Base-by-base conservation (phyloP, 331 rosid genomes). In the Quercus phellos region DNA sequence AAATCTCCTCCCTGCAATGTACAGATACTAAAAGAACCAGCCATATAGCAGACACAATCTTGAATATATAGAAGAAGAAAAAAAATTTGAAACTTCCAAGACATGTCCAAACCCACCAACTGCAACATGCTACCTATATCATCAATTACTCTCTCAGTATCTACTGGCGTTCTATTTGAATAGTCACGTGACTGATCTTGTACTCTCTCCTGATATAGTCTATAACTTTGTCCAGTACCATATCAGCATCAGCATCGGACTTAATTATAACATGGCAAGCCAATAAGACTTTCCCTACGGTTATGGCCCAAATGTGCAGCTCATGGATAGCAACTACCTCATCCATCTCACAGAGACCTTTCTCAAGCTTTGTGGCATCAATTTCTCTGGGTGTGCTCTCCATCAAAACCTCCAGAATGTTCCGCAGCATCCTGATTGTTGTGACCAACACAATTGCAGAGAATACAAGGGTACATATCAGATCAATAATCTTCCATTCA, bases 311-410 rank as follows among this genome's bases (percentile, higher is more conserved):
- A 43, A 88, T 88, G 77, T 88, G 92, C 26, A 88, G 87, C 74
- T 86, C 92, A 16, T 88, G 92, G 77, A 88, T 78, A 74, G 92
- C 90, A 32, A 88, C 75, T 21, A 88, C 87, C 77, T 88, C 92
- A 1, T 86, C 90, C 85, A 88, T 88, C 85, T 88, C 90, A 32
- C 92, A 88, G 12, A 88, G 83, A 55, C 92, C 92, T 67, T 86
- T 88, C 79, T 88, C 92, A 1, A 88, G 77, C 81, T 88, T 88
- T 6, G 85, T 86, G 29, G 92, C 92, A 43, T 88, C 92, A 8
- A 88, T 86, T 80, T 88, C 92, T 55, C 90, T 73, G 2, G 92
- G 92, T 2, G 92, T 88, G 79, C 92, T 88, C 85, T 88, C 92
- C 92, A 88, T 88, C 70, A 88, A 77, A 77, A 88, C 90, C 82